phyloP scores from a whole-genome alignment of 108 stramenopile genomes.

The Hondaea fermentalgiana region DNA sequence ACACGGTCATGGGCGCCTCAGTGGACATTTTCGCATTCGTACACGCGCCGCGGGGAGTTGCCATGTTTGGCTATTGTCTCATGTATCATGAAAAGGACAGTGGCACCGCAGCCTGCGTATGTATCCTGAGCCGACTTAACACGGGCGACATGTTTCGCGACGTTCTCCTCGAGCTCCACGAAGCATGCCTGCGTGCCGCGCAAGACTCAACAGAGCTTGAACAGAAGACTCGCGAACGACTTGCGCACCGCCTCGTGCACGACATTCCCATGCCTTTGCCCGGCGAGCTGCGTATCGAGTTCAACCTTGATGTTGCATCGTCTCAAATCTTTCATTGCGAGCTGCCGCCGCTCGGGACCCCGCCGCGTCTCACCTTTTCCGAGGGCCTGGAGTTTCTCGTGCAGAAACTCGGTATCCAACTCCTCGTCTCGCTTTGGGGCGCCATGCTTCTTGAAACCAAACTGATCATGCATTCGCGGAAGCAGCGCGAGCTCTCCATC shows the following conservation, averaged over 20 bases:
- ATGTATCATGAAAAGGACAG: not conserved
- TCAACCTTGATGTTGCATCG: not conserved
- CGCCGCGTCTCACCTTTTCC: not conserved
- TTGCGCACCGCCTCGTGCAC: not conserved
- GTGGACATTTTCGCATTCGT: not conserved
- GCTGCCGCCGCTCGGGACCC: not conserved
- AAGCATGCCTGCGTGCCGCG: not conserved
- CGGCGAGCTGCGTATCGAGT: not conserved
- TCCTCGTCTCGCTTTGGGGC: not conserved
- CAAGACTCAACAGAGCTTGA: not conserved
- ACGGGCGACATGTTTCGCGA: conserved; percentile 4
- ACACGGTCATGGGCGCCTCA: not conserved
- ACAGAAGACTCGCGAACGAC: not conserved
- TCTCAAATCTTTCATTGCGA: not conserved
- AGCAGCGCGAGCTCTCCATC: not conserved
- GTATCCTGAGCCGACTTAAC: not conserved
- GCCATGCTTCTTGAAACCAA: not conserved
- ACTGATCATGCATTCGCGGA: conserved; percentile 7
- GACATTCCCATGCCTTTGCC: not conserved
- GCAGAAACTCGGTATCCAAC: not conserved
- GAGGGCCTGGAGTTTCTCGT: not conserved
- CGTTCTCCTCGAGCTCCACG: not conserved
- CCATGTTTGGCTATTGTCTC: conserved; percentile 5
- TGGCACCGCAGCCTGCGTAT: not conserved
- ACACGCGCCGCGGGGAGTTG: not conserved